phyloP scores from a whole-genome alignment of 805 yeast species.

The Candida koratica region DNA sequence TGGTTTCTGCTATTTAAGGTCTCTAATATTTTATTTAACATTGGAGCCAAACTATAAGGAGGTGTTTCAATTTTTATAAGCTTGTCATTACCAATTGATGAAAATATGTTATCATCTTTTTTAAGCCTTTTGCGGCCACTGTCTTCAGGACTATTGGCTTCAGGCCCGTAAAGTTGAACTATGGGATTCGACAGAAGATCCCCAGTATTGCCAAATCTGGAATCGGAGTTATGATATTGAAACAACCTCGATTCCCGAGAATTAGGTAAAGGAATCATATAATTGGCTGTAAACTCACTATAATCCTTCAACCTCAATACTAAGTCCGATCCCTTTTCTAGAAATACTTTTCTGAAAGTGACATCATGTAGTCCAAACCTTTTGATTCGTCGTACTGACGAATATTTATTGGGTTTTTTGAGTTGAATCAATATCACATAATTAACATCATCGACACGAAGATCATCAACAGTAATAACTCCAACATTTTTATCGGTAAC shows the following conservation, averaged over 20 bases:
- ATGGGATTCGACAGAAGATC: neutral
- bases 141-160: neutral
- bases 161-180: neutral
- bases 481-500: slow-evolving; percentile 7
- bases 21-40: slow-evolving; percentile 1
- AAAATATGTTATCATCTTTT: neutral
- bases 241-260: neutral
- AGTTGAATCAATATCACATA: slow-evolving; percentile 3
- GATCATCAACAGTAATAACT: slow-evolving; percentile 1
- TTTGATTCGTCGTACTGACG: slow-evolving; percentile 5
- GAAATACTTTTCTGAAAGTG: neutral
- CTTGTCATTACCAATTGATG: neutral
- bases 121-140: neutral
- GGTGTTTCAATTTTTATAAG: neutral
- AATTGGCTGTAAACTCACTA: slow-evolving; percentile 4
- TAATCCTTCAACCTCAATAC: neutral
- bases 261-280: slow-evolving; percentile 4
- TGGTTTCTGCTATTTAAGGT: slow-evolving; percentile 6
- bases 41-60: neutral
- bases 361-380: slow-evolving; percentile 8
- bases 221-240: neutral
- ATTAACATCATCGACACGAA: neutral
- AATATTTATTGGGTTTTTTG: slow-evolving; percentile 10
- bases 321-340: neutral
- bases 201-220: neutral